These are phyloP conservation scores for Sarocladium strictum DNA, from an alignment of 2,329 filamentous ascomycete species.

Conservation along the genomic window DNA sequence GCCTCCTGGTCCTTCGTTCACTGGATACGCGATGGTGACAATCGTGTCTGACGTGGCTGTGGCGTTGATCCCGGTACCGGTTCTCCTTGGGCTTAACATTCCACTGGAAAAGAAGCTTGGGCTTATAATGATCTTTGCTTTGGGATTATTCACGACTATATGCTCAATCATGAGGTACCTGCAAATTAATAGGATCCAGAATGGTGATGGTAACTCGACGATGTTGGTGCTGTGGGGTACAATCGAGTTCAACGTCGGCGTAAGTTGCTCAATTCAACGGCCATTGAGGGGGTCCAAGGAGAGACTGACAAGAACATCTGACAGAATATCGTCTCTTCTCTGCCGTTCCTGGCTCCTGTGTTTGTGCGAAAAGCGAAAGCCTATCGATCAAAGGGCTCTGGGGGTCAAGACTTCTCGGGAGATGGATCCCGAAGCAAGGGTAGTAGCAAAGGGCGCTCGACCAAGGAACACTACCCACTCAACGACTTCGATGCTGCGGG, in stretches of 20 bases:
- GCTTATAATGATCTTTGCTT: constrained; percentile 43
- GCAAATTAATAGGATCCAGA: constrained; percentile 43
- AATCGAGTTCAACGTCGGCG: constrained; percentile 52
- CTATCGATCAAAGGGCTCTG: constrained; percentile 29
- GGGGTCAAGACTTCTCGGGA: constrained; percentile 24
- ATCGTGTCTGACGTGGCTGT: constrained; percentile 46
- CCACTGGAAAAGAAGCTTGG: constrained; percentile 41
- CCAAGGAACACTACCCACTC: background rate
- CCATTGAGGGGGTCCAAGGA: background rate
- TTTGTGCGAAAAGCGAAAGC: constrained; percentile 35
- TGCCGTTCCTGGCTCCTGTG: constrained; percentile 38
- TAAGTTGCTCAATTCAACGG: constrained; percentile 24
- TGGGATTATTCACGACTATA: constrained; percentile 49
- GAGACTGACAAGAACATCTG: background rate
- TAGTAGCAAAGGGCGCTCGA: constrained; percentile 13
- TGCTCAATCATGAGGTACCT: constrained; percentile 47
- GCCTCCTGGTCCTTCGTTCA: constrained; percentile 40
- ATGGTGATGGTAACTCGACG: constrained; percentile 47
- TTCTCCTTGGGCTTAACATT: constrained; percentile 43
- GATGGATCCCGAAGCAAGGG: constrained; percentile 15
- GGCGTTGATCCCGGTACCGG: constrained; percentile 42
- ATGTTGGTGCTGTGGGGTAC: constrained; percentile 51
- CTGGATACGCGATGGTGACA: constrained; percentile 44
- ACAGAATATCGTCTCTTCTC: constrained; percentile 40
- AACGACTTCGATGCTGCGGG: background rate